Percentiles rank a stretch among this genome's conserved stretches.
Evolutionary conservation across 176 grass and related monocot genomes (phyloP).

Genomic region (Triticum timopheevii): DNA sequence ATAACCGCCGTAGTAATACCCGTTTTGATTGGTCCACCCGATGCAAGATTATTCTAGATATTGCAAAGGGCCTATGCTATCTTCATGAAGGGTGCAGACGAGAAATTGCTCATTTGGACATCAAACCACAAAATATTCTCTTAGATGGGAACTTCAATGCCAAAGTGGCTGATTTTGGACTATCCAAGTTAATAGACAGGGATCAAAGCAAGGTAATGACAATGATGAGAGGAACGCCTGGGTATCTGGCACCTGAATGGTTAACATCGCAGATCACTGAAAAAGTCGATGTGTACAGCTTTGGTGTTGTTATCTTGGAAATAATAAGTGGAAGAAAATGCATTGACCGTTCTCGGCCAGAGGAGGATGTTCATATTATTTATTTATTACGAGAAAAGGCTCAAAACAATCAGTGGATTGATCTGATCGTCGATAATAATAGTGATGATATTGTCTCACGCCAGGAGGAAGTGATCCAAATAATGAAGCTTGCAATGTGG

Average conservation of each 20-base stretch:
- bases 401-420: background rate
- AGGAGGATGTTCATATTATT: background rate
- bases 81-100: background rate
- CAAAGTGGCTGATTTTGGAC: no score
- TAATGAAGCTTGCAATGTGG: background rate
- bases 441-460: background rate
- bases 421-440: background rate
- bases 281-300: constrained; percentile 24
- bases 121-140: no score
- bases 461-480: constrained; percentile 14
- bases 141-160: no score
- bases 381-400: constrained; percentile 13
- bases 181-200: no score
- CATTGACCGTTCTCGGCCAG: constrained; percentile 6
- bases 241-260: constrained; percentile 22
- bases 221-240: no score
- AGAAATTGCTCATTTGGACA: constrained; percentile 32
- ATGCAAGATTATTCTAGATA: background rate
- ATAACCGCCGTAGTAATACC: background rate
- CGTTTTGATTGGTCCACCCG: background rate
- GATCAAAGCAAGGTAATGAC: no score
- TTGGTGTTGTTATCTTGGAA: constrained; percentile 16
- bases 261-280: constrained; percentile 15
- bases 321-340: constrained; percentile 5
- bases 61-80: background rate